Base-by-base conservation (phyloP, 148 eudicot species). In the Linanthus parryae region DNA sequence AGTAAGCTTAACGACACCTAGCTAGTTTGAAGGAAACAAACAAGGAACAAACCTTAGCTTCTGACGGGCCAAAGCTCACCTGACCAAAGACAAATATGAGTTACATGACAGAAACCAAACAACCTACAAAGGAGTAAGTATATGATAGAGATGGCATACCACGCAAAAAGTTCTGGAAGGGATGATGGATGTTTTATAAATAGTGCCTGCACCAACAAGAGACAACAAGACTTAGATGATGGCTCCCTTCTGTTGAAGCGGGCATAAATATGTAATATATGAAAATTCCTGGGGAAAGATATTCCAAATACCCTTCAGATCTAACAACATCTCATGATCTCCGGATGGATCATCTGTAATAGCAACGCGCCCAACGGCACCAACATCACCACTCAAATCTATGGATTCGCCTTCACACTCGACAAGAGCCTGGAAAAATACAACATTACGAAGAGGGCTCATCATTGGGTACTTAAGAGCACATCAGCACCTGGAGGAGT, bases 381-480 rank as follows among this genome's bases (percentile, higher is more conserved):
- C 98, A 69, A 87, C 70, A 64, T 92, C 98, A 65, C 98, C 98
- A 73, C 98, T 87, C 72, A 92, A 70, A 73, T 92, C 98, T 62
- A 92, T 87, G 53, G 96, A 81, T 57, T 87, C 94, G 44, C 94
- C 96, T 73, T 84, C 98, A 70, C 98, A 92, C 77, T 92, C 98
- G 65, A 92, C 88, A 67, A 92, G 96, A 27, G 86, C 96, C 98
- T 92, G 77, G 46, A 73, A 27, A 57, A 52, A 52, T 19, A 26
- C 41, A 52, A 24, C 20, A 39, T 62, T 34, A 35, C 17, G n/a
- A 40, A 31, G 23, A 48, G 30, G 30, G 21, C 10, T 24, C n/a
- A n/a, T n/a, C n/a, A n/a, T n/a, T n/a, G n/a, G n/a, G n/a, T n/a
- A n/a, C n/a, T n/a, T n/a, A n/a, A n/a, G n/a, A n/a, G n/a, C n/a